These are phyloP conservation scores for Vickermania ingenoplastis DNA, from an alignment of 208 protist genomes.

Conservation along the genomic window DNA sequence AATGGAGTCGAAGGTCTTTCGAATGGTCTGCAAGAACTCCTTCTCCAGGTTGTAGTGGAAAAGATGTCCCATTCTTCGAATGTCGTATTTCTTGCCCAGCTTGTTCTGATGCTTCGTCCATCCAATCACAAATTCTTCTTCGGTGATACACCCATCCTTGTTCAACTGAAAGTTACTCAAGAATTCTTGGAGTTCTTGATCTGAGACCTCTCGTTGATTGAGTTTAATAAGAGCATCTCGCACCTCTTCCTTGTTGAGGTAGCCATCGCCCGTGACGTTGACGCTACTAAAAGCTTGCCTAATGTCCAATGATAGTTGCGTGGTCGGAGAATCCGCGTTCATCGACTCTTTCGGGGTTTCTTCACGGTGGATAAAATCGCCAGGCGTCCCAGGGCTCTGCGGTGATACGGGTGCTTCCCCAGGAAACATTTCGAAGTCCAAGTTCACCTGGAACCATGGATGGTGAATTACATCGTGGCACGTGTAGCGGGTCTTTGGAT, in stretches of 20 bases:
- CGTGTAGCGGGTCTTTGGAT: constrained; percentile 50
- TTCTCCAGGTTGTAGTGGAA: constrained; percentile 83
- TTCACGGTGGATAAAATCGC: constrained; percentile 59
- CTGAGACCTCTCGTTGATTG: constrained; percentile 46
- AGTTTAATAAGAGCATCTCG: constrained; percentile 87
- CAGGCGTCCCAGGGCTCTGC: constrained; percentile 18
- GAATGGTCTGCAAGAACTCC: constrained; percentile 63
- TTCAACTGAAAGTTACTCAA: constrained; percentile 76
- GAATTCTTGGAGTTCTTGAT: constrained; percentile 64
- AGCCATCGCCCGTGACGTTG: constrained; percentile 73
- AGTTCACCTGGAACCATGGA: constrained; percentile 73
- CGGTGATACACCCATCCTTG: constrained; percentile 65
- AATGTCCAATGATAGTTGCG: constrained; percentile 33
- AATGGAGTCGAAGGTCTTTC: constrained; percentile 71
- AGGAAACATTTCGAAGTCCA: constrained; percentile 57
- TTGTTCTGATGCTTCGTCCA: constrained; percentile 69
- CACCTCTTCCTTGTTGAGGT: constrained; percentile 69
- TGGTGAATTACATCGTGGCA: constrained; percentile 69
- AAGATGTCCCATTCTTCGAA: constrained; percentile 61
- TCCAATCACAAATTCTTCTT: constrained; percentile 80
- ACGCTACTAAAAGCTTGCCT: constrained; percentile 63
- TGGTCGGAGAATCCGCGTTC: constrained; percentile 16
- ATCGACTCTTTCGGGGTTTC: constrained; percentile 29
- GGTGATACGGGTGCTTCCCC: constrained; percentile 18
- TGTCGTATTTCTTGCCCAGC: constrained; percentile 73